A percentile compares a stretch with the other conserved stretches of the same genome.
Evolutionary conservation across 441 rosid species (phyloP).

Genomic region (Brassica hybrid): DNA sequence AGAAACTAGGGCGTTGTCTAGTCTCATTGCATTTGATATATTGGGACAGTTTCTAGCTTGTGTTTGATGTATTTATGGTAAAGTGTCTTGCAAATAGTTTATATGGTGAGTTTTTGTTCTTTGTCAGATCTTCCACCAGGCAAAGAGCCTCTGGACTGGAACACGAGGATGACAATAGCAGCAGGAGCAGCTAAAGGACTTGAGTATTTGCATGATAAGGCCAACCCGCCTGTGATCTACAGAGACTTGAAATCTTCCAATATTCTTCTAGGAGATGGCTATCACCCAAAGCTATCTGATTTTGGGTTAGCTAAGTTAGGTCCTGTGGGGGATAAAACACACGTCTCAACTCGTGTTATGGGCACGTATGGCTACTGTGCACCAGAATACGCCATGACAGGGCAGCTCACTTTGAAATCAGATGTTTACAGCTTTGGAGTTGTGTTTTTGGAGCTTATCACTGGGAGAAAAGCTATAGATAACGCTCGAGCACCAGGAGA

Average conservation of each 20-base stretch:
- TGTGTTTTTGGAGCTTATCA: constrained; percentile 95
- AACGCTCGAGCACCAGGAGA: constrained; percentile 79
- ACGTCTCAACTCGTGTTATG: constrained; percentile 98
- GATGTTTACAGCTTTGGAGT: constrained; percentile 63
- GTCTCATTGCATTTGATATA: too few species aligned
- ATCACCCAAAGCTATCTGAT: constrained; percentile 92
- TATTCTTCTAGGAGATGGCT: constrained; percentile 93
- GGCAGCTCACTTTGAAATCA: constrained; percentile 44
- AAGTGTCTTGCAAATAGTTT: too few species aligned
- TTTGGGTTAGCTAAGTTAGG: constrained; percentile 97
- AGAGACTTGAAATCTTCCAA: constrained; percentile 95
- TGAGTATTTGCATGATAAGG: constrained; percentile 93
- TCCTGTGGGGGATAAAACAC: constrained; percentile 98
- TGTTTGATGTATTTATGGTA: not conserved
- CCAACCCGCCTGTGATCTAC: constrained; percentile 96
- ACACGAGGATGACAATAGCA: constrained; percentile 95
- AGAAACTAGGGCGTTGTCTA: not conserved
- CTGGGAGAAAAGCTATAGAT: constrained; percentile 97
- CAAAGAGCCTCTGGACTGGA: constrained; percentile 95
- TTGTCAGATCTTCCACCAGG: constrained; percentile 77
- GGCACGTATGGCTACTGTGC: constrained; percentile 99
- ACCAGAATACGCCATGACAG: constrained; percentile 76
- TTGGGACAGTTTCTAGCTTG: too few species aligned
- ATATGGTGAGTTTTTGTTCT: too few species aligned
- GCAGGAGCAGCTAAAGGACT: constrained; percentile 99